Evolutionary conservation across 306 rosid species (phyloP).

Genomic region (Rosa persica): DNA sequence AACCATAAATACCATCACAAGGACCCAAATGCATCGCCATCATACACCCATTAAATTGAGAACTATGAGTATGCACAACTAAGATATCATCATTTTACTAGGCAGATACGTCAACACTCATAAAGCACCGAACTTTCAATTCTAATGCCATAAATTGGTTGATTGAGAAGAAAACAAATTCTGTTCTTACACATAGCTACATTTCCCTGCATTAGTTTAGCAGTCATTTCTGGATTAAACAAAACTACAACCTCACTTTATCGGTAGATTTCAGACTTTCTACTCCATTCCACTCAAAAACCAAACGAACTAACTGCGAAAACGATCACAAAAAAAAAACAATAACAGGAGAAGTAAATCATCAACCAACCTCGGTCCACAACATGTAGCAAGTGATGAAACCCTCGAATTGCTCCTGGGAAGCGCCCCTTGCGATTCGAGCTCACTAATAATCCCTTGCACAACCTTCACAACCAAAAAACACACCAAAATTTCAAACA

Average conservation of each 20-base stretch:
- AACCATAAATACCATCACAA: slow-evolving; percentile 5
- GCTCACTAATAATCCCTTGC: slow-evolving; percentile 96
- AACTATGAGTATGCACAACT: background rate
- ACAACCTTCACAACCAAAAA: slow-evolving; percentile 46
- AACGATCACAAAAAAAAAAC: background rate
- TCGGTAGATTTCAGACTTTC: background rate
- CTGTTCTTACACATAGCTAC: background rate
- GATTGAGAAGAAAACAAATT: background rate
- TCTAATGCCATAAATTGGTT: slow-evolving; percentile 4
- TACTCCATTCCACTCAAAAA: slow-evolving; percentile 1
- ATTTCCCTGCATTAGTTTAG: background rate
- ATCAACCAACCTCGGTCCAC: slow-evolving; percentile 92
- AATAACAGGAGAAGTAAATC: background rate
- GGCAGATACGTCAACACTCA: background rate
- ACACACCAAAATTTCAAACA: background rate
- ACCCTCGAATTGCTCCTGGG: slow-evolving; percentile 98
- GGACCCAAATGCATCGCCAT: background rate
- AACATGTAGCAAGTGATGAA: slow-evolving; percentile 97
- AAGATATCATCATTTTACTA: background rate
- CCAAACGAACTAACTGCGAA: background rate
- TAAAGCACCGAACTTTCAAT: background rate
- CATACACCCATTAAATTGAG: background rate
- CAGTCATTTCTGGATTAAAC: background rate
- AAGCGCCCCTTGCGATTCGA: slow-evolving; percentile 98
- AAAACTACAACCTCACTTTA: background rate